Evolutionary conservation across 148 eudicot genomes (phyloP), one percentile per base, ranked within the genome.

Genomic region (Beta vulgaris): DNA sequence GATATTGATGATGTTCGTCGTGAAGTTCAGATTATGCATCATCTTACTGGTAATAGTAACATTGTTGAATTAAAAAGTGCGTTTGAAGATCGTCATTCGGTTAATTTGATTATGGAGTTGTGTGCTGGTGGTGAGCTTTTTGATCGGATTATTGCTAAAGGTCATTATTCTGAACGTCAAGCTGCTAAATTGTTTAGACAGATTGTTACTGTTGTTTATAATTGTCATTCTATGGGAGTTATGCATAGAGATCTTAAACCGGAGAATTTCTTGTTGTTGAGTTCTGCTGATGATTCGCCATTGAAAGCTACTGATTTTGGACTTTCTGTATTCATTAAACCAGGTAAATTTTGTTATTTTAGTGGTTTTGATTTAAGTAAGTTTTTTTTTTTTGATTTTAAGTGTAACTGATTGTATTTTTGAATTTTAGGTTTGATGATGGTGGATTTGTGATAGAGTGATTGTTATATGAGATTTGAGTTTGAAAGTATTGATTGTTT

Each of bases 221-320:
- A 83, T 44, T 94, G 98, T 60, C 97, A 94, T 73, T 86, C 97
- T 1, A 94, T 94, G 98, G 98, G 97, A 6, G 98, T 94, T 72
- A 90, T 94, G 90, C 98, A 93, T 76, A 74, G 98, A 75, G 98
- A 94, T 82, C 90, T 94, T 72, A 94, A 94, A 57, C 98, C 98
- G 2, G 98, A 94, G 84, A 94, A 94, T 69, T 94, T 94, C 84
- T 78, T 94, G 91, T 67, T 94, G 9, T 79, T 91, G 82, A 88
- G 83, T 35, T 12, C 57, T 2, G 86, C 76, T 29, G 97, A 94
- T 46, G 77, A 86, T 76, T 90, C 98, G 23, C 98, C 98, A 0
- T 77, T 94, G 80, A 91, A 94, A 76, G 98, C 98, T 37, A 94
- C 96, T 66, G 98, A 94, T 82, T 94, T 94, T 63, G 98, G 98